These are phyloP conservation scores for Cordyceps cateniannulata DNA, from an alignment of 2,329 filamentous ascomycete species.

Conservation along the genomic window DNA sequence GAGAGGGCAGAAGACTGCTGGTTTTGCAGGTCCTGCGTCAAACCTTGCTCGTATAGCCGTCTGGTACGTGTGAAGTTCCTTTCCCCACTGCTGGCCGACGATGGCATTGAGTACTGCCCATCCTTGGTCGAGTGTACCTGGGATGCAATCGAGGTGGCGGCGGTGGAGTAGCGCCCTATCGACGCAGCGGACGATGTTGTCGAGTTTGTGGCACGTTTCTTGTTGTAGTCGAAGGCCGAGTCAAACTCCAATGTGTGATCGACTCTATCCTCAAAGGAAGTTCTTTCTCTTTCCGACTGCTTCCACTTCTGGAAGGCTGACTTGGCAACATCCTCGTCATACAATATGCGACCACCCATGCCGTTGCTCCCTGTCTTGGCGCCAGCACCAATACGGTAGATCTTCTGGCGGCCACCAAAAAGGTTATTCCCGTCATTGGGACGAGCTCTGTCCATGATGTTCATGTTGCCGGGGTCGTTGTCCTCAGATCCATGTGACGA, in stretches of 20 bases:
- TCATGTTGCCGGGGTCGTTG: conserved; percentile 60
- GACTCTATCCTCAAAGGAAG: conserved; percentile 32
- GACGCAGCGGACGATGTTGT: conserved; percentile 67
- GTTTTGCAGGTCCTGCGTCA: conserved; percentile 73
- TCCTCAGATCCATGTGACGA: conserved; percentile 69
- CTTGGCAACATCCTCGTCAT: conserved; percentile 78
- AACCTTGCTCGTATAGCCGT: conserved; percentile 74
- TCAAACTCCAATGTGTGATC: conserved; percentile 33
- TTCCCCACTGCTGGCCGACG: conserved; percentile 41
- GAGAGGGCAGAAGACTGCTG: conserved; percentile 70
- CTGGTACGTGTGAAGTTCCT: conserved; percentile 63
- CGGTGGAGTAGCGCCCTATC: conserved; percentile 70
- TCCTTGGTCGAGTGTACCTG: conserved; percentile 53
- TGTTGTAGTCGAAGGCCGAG: conserved; percentile 57
- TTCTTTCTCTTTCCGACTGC: conserved; percentile 52
- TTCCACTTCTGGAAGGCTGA: conserved; percentile 79
- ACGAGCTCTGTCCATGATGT: conserved; percentile 78
- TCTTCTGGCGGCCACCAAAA: conserved; percentile 92
- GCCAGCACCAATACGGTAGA: conserved; percentile 72
- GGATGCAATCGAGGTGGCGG: conserved; percentile 71
- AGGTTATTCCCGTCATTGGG: conserved; percentile 85
- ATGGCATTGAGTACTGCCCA: conserved; percentile 30
- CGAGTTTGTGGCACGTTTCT: conserved; percentile 79
- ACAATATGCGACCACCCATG: conserved; percentile 65
- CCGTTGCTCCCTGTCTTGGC: conserved; percentile 32